Evolutionary conservation across 208 protist species (phyloP), one percentile per base, ranked within the genome.

Genomic region (Acanthamoeba castellanii): DNA sequence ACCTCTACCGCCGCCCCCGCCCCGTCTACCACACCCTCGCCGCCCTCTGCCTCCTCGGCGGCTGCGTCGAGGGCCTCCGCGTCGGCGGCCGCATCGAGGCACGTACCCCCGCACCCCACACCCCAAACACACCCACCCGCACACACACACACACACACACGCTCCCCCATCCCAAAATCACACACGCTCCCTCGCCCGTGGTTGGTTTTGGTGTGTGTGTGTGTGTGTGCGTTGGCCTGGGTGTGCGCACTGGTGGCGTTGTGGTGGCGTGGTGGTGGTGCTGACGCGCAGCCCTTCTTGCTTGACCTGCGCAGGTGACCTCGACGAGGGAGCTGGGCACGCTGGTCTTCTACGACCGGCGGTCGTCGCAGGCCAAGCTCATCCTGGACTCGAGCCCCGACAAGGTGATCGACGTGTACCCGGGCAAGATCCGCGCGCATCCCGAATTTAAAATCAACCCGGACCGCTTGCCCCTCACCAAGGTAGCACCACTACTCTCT

Each of bases 341-440:
- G 7, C 50, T 87, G 78, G 78, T 87, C 22, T 61, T 61, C 11
- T 87, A 50, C 30, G 78, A 87, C 27, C 18, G 78, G 78, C 37
- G 78, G 78, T 87, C 78, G 22, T 87, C 78, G 5, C 78, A 87
- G 42, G 78, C 78, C 37, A 87, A 87, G 78, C 37, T 87, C 50
- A 87, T 87, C 25, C 78, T 87, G 8, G 78, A 87, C 42, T 34
- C 78, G 25, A 59, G 45, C 78, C 78, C 78, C 18, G 78, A 59
- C 6, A 87, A 87, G 37, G 78, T 87, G 9, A 87, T 87, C 20
- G 34, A 87, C 37, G 37, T 50, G 8, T 25, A 87, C 37, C 45
- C 78, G 11, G 50, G 50, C 78, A 87, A 87, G 30, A 59, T 87
- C n/a, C 37, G 11, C 9, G 78, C 78, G 20, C 42, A 61, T 3